A percentile compares a stretch with the other conserved stretches of the same genome.
Evolutionary conservation across 495 filamentous ascomycete genomes (phyloP).

Genomic region (Astrocystis sublimbata): DNA sequence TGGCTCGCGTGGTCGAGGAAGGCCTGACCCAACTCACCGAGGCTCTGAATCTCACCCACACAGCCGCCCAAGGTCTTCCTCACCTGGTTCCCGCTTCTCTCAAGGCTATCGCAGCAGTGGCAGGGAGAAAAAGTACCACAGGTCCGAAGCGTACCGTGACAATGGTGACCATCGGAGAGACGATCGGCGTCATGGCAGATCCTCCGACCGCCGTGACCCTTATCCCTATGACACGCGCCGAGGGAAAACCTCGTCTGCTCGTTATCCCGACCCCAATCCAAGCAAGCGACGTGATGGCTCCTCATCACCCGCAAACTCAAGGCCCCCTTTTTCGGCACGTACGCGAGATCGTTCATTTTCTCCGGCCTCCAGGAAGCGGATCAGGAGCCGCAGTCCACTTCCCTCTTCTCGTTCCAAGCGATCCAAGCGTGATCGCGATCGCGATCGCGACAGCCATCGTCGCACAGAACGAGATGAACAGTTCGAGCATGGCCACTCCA

Average conservation of each 20-base stretch:
- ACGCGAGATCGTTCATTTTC: slow-evolving; percentile 32
- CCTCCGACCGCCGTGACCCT: slow-evolving; percentile 22
- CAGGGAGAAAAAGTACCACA: slow-evolving; percentile 22
- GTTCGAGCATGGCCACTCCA: slow-evolving; percentile 24
- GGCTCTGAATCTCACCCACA: slow-evolving; percentile 24
- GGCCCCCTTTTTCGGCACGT: slow-evolving; percentile 22
- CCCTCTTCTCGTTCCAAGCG: slow-evolving; percentile 29
- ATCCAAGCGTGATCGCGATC: slow-evolving; percentile 33
- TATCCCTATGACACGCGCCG: slow-evolving; percentile 23
- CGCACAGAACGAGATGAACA: slow-evolving; percentile 26
- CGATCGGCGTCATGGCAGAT: slow-evolving; percentile 29
- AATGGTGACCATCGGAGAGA: slow-evolving; percentile 23
- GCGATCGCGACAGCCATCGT: slow-evolving; percentile 33
- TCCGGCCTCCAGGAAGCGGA: slow-evolving; percentile 32
- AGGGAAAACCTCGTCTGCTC: slow-evolving; percentile 22
- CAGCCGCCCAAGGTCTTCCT: slow-evolving; percentile 26
- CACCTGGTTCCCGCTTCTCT: slow-evolving; percentile 25
- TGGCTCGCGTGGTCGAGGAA: slow-evolving; percentile 32
- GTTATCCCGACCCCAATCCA: slow-evolving; percentile 19
- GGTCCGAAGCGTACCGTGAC: slow-evolving; percentile 22
- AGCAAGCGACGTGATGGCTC: slow-evolving; percentile 26
- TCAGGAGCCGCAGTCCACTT: slow-evolving; percentile 31
- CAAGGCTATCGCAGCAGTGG: slow-evolving; percentile 20
- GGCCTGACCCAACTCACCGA: slow-evolving; percentile 26
- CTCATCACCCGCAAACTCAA: slow-evolving; percentile 29